Evolutionary conservation across 208 protist genomes (phyloP), one percentile per base, ranked within the genome.

Genomic region (Vickermania spadyakhi): DNA sequence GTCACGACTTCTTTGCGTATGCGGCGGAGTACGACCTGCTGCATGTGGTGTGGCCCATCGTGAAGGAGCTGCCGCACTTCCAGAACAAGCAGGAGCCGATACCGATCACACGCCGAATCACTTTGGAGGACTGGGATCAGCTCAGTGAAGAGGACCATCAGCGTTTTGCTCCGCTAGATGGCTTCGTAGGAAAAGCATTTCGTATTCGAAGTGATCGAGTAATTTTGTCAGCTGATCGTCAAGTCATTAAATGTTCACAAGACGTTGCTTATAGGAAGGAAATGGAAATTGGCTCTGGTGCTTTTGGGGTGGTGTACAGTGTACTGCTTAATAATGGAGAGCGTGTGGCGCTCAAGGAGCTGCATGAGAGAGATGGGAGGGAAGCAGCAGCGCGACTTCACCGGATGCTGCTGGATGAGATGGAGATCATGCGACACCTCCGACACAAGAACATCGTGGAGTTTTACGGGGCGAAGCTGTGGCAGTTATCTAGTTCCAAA

Each of bases 321-420:
- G 59, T 31, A 5, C 59, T 27, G 23, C 26, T 63, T 14, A 52
- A 56, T 11, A 57, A 57, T 59, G 59, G 45, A 14, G 45, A 57
- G 5, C 59, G 27, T 7, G 31, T 63, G 14, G 59, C 59, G 23
- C 51, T 63, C 11, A 63, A 63, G 55, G 18, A 45, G 11, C 18
- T 45, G 11, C 36, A 45, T 18, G 18, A 45, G 7, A n/a, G n/a
- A n/a, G n/a, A n/a, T n/a, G n/a, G n/a, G n/a, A n/a, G n/a, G n/a
- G n/a, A n/a, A n/a, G n/a, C n/a, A n/a, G n/a, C n/a, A n/a, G n/a
- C n/a, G n/a, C n/a, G n/a, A n/a, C 86, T 94, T 81, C 91, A 91
- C 68, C 80, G 71, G n/a, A 81, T 94, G 80, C 36, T 45, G 18
- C 11, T 18, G 36, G 36, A 45, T 45, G 36, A 57, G 23, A 22